phyloP scores from a whole-genome alignment of 176 grass and related monocot genomes.

The Triticum turgidum region DNA sequence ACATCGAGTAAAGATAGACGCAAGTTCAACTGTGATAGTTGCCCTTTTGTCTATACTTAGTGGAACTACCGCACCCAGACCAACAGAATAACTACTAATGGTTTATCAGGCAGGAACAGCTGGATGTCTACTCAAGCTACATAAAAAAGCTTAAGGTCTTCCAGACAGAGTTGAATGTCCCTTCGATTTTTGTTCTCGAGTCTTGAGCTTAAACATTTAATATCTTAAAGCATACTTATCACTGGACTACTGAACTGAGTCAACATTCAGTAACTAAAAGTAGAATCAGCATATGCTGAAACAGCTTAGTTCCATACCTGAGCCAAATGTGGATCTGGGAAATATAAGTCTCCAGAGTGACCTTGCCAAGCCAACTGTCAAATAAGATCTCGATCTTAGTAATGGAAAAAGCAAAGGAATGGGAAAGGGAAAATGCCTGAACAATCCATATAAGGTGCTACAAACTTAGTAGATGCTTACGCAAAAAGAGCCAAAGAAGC shows the following conservation, averaged over 20 bases:
- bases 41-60: background rate
- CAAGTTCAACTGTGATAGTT: background rate
- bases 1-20: background rate
- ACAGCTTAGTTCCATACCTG: constrained; percentile 39
- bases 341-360: constrained; percentile 95
- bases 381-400: constrained; percentile 18
- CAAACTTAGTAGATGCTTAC: constrained; percentile 50
- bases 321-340: constrained; percentile 99
- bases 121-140: background rate
- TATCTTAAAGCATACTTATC: background rate
- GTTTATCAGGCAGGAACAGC: background rate
- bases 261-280: background rate
- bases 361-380: constrained; percentile 93
- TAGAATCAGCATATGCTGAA: background rate
- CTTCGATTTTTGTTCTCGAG: background rate
- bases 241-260: background rate
- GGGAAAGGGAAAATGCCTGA: background rate
- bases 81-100: background rate
- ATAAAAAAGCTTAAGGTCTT: background rate
- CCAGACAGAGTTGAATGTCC: background rate
- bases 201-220: background rate
- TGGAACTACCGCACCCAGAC: background rate
- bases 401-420: background rate
- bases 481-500: constrained; percentile 78
- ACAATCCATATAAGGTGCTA: background rate